These are phyloP conservation scores for Plasmodium gonderi DNA, from an alignment of 169 alveolate genomes.

Conservation along the genomic window DNA sequence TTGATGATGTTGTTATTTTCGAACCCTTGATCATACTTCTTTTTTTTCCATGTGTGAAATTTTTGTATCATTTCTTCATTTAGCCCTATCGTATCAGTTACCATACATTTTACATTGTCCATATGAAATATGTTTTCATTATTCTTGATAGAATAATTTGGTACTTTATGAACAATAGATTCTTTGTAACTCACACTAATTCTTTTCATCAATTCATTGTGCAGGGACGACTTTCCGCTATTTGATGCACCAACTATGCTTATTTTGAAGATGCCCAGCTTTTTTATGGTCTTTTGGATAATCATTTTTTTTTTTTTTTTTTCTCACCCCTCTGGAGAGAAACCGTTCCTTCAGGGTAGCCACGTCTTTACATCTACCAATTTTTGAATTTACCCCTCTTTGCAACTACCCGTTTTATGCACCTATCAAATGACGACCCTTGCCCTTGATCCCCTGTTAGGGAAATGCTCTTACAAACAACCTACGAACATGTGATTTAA, in stretches of 20 bases:
- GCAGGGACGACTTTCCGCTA: slow-evolving; percentile 54
- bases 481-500: no score
- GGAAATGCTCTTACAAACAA: no score
- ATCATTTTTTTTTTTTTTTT: no score
- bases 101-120: slow-evolving; percentile 20
- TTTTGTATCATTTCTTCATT: slow-evolving; percentile 48
- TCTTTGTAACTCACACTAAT: slow-evolving; percentile 31
- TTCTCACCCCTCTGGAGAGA: no score
- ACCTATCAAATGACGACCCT: no score
- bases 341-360: no score
- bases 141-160: slow-evolving; percentile 17
- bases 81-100: slow-evolving; percentile 45
- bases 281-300: neutral
- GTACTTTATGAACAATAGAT: slow-evolving; percentile 12
- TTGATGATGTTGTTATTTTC: slow-evolving; percentile 27
- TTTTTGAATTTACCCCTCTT: no score
- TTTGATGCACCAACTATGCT: slow-evolving; percentile 62
- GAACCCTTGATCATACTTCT: neutral
- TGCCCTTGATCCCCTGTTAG: no score
- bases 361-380: no score
- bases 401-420: no score
- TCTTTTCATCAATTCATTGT: slow-evolving; percentile 14
- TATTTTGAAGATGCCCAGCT: slow-evolving; percentile 6
- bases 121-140: slow-evolving; percentile 19
- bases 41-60: neutral